Evolutionary conservation across 768 basidiomycete species (phyloP).

Genomic region (Boletus rubropictus): DNA sequence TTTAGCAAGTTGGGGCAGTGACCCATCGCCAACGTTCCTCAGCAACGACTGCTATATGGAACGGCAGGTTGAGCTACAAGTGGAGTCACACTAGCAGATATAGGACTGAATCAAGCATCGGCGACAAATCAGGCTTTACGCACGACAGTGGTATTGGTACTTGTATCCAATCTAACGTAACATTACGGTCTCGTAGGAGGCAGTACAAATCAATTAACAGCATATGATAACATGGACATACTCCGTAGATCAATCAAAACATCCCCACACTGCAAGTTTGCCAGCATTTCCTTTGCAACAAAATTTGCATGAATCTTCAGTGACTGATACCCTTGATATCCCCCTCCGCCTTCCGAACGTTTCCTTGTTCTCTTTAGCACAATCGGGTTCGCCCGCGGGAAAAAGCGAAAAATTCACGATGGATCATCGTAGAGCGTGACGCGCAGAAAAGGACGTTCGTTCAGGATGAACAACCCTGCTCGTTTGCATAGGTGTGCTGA

Average conservation of each 20-base stretch:
- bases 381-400: neutral
- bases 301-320: slow-evolving; percentile 1
- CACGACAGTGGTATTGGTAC: neutral
- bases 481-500: slow-evolving; percentile 1
- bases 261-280: neutral
- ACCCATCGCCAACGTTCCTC: too few relatives aligned
- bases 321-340: neutral
- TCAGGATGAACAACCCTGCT: slow-evolving; percentile 7
- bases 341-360: neutral
- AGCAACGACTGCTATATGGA: too few relatives aligned
- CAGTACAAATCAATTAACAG: slow-evolving; percentile 30
- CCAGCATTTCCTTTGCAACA: neutral
- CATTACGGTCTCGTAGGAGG: slow-evolving; percentile 25
- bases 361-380: neutral
- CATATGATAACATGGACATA: slow-evolving; percentile 26
- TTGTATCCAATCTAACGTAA: slow-evolving; percentile 22
- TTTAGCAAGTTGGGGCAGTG: too few relatives aligned
- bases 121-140: neutral
- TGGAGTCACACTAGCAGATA: too few relatives aligned
- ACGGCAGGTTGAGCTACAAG: too few relatives aligned
- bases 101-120: too few relatives aligned
- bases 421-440: slow-evolving; percentile 18
- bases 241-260: slow-evolving; percentile 13
- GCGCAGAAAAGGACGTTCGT: slow-evolving; percentile 14
- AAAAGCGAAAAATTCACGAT: neutral